phyloP scores from a whole-genome alignment of 768 basidiomycete species.

The Tylopilus felleus region DNA sequence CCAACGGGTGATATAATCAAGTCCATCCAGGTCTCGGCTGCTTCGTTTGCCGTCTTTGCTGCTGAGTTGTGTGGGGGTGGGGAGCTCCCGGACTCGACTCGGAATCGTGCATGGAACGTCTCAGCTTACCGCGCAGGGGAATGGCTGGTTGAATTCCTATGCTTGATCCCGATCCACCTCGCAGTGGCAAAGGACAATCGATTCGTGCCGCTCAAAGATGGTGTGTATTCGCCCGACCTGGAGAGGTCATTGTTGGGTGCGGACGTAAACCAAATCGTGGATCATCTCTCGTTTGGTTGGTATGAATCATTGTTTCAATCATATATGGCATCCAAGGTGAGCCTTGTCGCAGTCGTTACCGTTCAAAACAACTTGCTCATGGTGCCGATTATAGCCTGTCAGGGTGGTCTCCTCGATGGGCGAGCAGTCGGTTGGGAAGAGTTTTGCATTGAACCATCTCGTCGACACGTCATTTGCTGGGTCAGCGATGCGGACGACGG shows the following conservation, averaged over 20 bases:
- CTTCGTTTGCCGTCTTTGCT: slow-evolving; percentile 29
- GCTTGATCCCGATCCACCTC: slow-evolving; percentile 63
- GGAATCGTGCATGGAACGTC: slow-evolving; percentile 21
- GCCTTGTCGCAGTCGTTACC: background rate
- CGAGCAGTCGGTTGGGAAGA: slow-evolving; percentile 65
- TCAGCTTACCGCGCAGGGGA: slow-evolving; percentile 50
- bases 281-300: slow-evolving; percentile 58
- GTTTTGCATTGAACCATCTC: slow-evolving; percentile 56
- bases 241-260: slow-evolving; percentile 57
- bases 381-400: slow-evolving; percentile 41
- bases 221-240: slow-evolving; percentile 45
- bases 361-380: background rate
- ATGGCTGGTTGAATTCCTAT: slow-evolving; percentile 60
- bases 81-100: background rate
- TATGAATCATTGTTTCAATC: slow-evolving; percentile 63
- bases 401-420: slow-evolving; percentile 68
- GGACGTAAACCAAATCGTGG: slow-evolving; percentile 54
- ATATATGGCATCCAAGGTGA: slow-evolving; percentile 55
- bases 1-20: slow-evolving; percentile 46
- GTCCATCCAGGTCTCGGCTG: slow-evolving; percentile 34
- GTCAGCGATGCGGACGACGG: slow-evolving; percentile 63
- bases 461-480: slow-evolving; percentile 65
- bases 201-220: slow-evolving; percentile 60
- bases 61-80: slow-evolving; percentile 5
- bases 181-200: slow-evolving; percentile 58